These are phyloP conservation scores for Microstegium vimineum DNA, from an alignment of 176 grass and related monocot species.

Conservation along the genomic window DNA sequence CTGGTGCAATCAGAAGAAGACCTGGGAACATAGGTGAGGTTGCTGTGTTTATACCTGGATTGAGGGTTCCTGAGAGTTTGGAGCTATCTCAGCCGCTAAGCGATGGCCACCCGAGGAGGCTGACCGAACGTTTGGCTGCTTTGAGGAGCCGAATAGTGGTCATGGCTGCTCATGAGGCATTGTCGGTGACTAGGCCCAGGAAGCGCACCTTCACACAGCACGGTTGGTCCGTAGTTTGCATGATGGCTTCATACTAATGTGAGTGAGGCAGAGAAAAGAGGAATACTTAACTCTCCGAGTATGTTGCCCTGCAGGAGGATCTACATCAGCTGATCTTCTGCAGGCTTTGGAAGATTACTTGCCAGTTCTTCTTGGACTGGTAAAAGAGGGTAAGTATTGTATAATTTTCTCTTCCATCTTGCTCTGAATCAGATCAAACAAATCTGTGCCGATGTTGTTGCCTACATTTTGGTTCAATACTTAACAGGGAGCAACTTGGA, in stretches of 20 bases:
- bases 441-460: not conserved
- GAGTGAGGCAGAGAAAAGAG: not conserved
- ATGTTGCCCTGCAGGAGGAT: conserved; percentile 33
- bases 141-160: conserved; percentile 41
- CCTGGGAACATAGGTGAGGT: conserved; percentile 80
- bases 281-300: conserved; percentile 3
- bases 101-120: conserved; percentile 42
- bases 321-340: conserved; percentile 62
- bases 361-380: conserved; percentile 63
- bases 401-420: not conserved
- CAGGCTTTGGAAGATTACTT: conserved; percentile 69
- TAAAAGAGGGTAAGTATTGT: conserved; percentile 56
- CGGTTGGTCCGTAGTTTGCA: conserved; percentile 27
- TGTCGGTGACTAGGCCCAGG: conserved; percentile 45
- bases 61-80: conserved; percentile 52
- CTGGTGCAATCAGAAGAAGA: conserved; percentile 35
- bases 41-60: conserved; percentile 67
- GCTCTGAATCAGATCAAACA: not conserved
- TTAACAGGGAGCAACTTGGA: conserved; percentile 48
- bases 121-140: conserved; percentile 45
- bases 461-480: not conserved
- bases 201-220: conserved; percentile 60
- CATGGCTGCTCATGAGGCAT: conserved; percentile 66
- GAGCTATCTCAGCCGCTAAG: conserved; percentile 49
- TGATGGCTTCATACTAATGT: not conserved